Conservation (phyloP, 805 yeast species). For the Myxozyma kluyveri region DNA sequence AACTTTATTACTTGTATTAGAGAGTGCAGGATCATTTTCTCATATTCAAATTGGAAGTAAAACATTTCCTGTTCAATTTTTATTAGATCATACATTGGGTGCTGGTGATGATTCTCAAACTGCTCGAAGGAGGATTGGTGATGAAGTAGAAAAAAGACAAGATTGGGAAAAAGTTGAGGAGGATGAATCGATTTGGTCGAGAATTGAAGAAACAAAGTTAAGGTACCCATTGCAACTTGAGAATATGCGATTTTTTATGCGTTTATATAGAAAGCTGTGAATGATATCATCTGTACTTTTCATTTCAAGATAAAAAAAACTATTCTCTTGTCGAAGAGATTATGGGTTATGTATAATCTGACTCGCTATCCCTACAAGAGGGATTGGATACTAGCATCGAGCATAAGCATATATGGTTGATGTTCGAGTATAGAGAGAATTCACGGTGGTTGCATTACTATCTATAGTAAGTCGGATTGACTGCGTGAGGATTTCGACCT, state of each 20-base stretch:
- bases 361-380: too few species aligned
- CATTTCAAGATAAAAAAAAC: too few species aligned
- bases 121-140: slow-evolving; percentile 41
- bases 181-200: slow-evolving; percentile 80
- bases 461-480: too few species aligned
- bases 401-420: too few species aligned
- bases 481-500: too few species aligned
- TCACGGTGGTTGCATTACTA: too few species aligned
- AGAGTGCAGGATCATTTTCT: slow-evolving; percentile 88
- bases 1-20: slow-evolving; percentile 63
- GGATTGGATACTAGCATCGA: too few species aligned
- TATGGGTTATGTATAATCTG: too few species aligned
- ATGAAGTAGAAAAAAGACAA: too few species aligned
- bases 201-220: slow-evolving; percentile 49
- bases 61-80: slow-evolving; percentile 76
- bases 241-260: slow-evolving; percentile 81
- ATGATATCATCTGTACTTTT: neutral
- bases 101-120: neutral
- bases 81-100: slow-evolving; percentile 65
- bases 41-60: slow-evolving; percentile 73
- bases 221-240: slow-evolving; percentile 70
- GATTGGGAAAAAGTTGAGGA: slow-evolving; percentile 67
- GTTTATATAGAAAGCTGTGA: slow-evolving; percentile 61
- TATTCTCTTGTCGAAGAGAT: too few species aligned
- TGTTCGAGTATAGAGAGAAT: too few species aligned